These are phyloP conservation scores for Chaetomium strumarium DNA, from an alignment of 2,329 filamentous ascomycete species.

Conservation along the genomic window DNA sequence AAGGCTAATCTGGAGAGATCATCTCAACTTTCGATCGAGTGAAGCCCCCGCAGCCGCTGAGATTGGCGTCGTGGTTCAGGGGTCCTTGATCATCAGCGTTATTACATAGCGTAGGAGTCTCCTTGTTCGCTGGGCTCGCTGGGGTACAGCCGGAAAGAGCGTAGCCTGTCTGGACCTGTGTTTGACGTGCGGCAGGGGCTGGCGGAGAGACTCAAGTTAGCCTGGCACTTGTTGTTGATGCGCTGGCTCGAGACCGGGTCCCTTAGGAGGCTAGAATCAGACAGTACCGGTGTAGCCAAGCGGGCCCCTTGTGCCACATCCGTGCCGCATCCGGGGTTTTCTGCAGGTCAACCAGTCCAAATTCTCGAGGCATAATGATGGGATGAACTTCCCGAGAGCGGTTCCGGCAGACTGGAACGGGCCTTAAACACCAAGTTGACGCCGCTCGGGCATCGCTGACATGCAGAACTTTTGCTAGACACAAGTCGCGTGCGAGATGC, in stretches of 20 bases:
- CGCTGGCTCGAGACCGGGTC: slow-evolving; percentile 16
- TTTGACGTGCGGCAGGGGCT: slow-evolving; percentile 25
- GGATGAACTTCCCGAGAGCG: slow-evolving; percentile 21
- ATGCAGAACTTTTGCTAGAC: slow-evolving; percentile 13
- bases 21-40: not conserved
- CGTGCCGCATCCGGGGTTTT: slow-evolving; percentile 18
- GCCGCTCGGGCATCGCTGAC: slow-evolving; percentile 3
- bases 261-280: slow-evolving; percentile 11
- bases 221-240: slow-evolving; percentile 15
- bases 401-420: slow-evolving; percentile 3
- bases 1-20: slow-evolving; percentile 30
- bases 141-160: slow-evolving; percentile 24
- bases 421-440: slow-evolving; percentile 15
- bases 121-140: slow-evolving; percentile 21
- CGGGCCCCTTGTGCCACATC: slow-evolving; percentile 15
- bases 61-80: slow-evolving; percentile 20
- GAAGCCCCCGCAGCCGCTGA: slow-evolving; percentile 2
- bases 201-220: slow-evolving; percentile 8
- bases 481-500: not conserved
- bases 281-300: slow-evolving; percentile 6
- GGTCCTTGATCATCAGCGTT: slow-evolving; percentile 27
- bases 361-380: slow-evolving; percentile 21
- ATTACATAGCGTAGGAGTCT: no score
- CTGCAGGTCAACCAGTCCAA: slow-evolving; percentile 12
- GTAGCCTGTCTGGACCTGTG: slow-evolving; percentile 24